phyloP scores from a whole-genome alignment of 2,329 filamentous ascomycete genomes.

The Pseudocercospora pini-densiflorae region DNA sequence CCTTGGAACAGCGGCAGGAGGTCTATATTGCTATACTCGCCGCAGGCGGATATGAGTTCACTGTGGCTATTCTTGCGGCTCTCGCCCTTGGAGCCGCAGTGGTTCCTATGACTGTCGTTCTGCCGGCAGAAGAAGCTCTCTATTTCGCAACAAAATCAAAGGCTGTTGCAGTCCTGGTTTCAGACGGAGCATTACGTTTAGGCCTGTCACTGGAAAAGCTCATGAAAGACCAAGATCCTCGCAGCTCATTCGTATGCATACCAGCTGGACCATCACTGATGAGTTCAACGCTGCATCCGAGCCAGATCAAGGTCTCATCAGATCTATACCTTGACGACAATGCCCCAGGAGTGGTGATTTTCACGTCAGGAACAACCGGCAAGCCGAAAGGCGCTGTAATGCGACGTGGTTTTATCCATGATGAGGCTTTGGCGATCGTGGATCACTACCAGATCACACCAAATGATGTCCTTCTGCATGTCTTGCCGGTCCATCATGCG shows the following conservation, averaged over 20 bases:
- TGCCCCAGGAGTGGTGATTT: conserved; percentile 49
- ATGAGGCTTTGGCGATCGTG: conserved; percentile 44
- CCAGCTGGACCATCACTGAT: conserved; percentile 44
- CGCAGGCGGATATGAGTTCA: conserved; percentile 53
- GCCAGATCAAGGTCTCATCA: conserved; percentile 47
- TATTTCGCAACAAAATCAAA: conserved; percentile 51
- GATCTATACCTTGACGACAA: conserved; percentile 47
- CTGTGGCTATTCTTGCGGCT: conserved; percentile 54
- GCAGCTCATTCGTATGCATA: conserved; percentile 42
- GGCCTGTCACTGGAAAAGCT: conserved; percentile 37
- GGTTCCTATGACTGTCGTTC: conserved; percentile 50
- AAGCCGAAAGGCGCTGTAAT: conserved; percentile 53
- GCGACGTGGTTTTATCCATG: conserved; percentile 47
- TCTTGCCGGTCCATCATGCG: conserved; percentile 57
- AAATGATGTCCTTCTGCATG: conserved; percentile 54
- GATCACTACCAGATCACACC: conserved; percentile 45
- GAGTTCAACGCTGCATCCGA: conserved; percentile 36
- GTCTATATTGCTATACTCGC: conserved; percentile 53
- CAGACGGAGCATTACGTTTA: conserved; percentile 39
- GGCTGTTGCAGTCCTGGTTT: conserved; percentile 46
- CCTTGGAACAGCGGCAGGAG: conserved; percentile 42
- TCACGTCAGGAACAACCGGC: conserved; percentile 54
- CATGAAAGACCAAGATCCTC: conserved; percentile 32
- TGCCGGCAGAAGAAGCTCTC: conserved; percentile 50
- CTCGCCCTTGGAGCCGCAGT: conserved; percentile 53